Conservation (phyloP, 345 rosid species). For the Euphorbia pulcherrima region DNA sequence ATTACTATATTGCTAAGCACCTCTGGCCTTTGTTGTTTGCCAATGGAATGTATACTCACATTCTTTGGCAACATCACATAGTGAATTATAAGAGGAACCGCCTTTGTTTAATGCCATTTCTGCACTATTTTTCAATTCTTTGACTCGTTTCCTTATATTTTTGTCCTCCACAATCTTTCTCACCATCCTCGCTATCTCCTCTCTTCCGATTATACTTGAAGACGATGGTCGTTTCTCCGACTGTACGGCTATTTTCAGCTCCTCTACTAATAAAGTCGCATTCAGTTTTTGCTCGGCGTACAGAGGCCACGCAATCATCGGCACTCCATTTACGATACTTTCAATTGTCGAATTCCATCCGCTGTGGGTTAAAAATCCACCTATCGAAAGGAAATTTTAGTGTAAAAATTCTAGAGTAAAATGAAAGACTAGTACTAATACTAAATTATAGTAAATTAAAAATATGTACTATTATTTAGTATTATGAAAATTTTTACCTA, state of each 20-base stretch:
- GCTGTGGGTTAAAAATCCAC: slow-evolving; percentile 67
- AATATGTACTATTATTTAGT: too few species aligned
- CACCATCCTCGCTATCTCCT: slow-evolving; percentile 22
- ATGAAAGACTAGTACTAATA: too few species aligned
- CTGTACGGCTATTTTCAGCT: slow-evolving; percentile 41
- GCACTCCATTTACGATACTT: slow-evolving; percentile 50
- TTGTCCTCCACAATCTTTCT: slow-evolving; percentile 19
- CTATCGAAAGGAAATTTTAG: too few species aligned
- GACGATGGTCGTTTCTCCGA: slow-evolving; percentile 5
- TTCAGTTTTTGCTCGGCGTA: slow-evolving; percentile 69
- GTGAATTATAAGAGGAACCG: slow-evolving; percentile 2
- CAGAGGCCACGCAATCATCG: slow-evolving; percentile 68
- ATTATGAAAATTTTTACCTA: slow-evolving; percentile 34
- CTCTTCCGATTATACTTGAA: slow-evolving; percentile 10
- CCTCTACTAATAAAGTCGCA: slow-evolving; percentile 46
- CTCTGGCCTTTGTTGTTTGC: not conserved
- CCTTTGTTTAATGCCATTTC: slow-evolving; percentile 6
- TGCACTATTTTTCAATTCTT: not conserved
- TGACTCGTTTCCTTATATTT: not conserved
- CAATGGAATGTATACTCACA: not conserved
- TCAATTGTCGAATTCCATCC: too few species aligned
- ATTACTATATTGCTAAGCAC: too few species aligned
- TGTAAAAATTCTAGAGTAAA: too few species aligned
- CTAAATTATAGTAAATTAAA: too few species aligned
- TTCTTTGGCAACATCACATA: not conserved